Base-by-base conservation (phyloP, 208 protist genomes). In the Trichomonas vaginalis region DNA sequence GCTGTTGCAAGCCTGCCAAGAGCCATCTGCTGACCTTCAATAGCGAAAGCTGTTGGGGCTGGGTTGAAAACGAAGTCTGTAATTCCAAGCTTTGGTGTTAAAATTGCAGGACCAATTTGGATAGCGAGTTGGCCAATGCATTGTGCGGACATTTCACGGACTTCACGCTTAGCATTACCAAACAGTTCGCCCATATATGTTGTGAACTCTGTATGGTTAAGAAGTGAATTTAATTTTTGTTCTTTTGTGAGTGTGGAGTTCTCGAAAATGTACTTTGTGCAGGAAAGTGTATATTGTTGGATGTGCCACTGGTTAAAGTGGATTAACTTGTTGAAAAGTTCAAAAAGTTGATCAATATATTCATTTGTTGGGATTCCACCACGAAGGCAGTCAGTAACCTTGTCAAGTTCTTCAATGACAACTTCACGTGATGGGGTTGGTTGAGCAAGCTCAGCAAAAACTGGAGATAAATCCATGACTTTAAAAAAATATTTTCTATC, bases 391-490 rank as follows among this genome's bases (percentile, higher is more conserved):
- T 92, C 86, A 2, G 86, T 92, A 6, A 92, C 15, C 0, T 48
- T 45, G 46, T 92, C 86, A 32, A 92, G 86, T 39, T 92, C 86
- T n/a, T 92, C 86, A 47, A 92, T 92, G 27, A 92, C 14, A 39
- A 92, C 45, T n/a, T 92, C 86, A n/a, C 86, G 42, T 8, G 27
- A 51, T 92, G 86, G 86, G 17, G 86, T 42, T 51, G 12, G 40
- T 17, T 47, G 42, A 35, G 15, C 86, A 39, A 92, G 86, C 32
- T 92, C 86, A 35, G 4, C 45, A n/a, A 49, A 39, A 32, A 92
- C 45, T 92, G 86, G 86, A 35, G 40, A 40, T 35, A 92, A 92
- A 92, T 92, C 86, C 86, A 92, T 92, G n/a, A n/a, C n/a, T n/a
- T n/a, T n/a, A n/a, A n/a, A n/a, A n/a, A n/a, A n/a, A n/a, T n/a